Percentiles rank a stretch among this genome's conserved stretches.
These are phyloP conservation scores for Urtica urens DNA, from an alignment of 306 rosid species.

Conservation along the genomic window DNA sequence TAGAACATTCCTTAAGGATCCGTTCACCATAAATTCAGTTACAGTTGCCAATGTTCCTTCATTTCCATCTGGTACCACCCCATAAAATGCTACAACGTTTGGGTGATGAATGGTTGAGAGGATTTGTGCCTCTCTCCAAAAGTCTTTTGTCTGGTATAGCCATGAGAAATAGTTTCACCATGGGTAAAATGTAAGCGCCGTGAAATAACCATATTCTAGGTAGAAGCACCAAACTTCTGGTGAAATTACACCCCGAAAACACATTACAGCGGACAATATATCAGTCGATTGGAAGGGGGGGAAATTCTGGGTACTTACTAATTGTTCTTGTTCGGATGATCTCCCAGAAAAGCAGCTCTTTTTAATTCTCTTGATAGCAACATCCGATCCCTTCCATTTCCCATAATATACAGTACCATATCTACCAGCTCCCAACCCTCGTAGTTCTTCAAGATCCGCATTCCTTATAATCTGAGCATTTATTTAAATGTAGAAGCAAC, in stretches of 20 bases:
- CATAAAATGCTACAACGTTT: slow-evolving; percentile 90
- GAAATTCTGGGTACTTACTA: no score
- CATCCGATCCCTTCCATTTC: slow-evolving; percentile 96
- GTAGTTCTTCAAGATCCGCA: slow-evolving; percentile 69
- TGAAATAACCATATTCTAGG: no score
- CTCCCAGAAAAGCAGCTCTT: slow-evolving; percentile 83
- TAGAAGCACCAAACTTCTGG: no score
- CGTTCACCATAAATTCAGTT: slow-evolving; percentile 89
- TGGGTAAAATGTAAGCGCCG: no score
- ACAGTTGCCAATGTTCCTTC: slow-evolving; percentile 79
- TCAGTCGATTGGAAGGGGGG: no score
- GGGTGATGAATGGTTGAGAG: slow-evolving; percentile 96
- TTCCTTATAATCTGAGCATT: slow-evolving; percentile 82
- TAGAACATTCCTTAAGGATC: slow-evolving; percentile 80
- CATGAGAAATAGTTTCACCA: no score
- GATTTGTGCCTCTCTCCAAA: slow-evolving; percentile 93
- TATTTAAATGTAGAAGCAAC: no score
- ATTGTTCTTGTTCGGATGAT: slow-evolving; percentile 78
- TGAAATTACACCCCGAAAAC: no score
- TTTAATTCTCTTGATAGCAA: slow-evolving; percentile 89
- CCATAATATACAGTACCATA: slow-evolving; percentile 95
- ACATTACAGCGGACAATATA: no score
- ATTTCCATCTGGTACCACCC: slow-evolving; percentile 83
- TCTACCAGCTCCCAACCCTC: slow-evolving; percentile 89
- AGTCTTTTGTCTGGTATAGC: slow-evolving; percentile 73